These are phyloP conservation scores for Chlorencoelia australis DNA, from an alignment of 2,329 filamentous ascomycete genomes.

Conservation along the genomic window DNA sequence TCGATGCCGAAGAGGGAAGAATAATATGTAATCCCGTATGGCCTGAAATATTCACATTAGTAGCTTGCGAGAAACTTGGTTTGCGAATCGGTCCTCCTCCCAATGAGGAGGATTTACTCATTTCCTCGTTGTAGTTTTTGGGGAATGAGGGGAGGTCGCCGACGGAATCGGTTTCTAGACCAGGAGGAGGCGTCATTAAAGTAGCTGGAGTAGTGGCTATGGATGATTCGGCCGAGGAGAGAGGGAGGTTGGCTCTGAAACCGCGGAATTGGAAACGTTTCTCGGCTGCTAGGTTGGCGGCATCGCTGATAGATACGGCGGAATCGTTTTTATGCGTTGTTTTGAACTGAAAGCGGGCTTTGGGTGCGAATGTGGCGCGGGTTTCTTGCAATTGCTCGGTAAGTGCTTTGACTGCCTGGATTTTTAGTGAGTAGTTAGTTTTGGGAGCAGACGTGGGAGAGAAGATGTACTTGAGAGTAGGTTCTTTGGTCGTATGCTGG, in stretches of 20 bases:
- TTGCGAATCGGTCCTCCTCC: slow-evolving; percentile 38
- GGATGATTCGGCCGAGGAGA: slow-evolving; percentile 31
- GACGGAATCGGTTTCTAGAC: slow-evolving; percentile 28
- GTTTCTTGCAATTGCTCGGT: slow-evolving; percentile 68
- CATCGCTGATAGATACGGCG: slow-evolving; percentile 45
- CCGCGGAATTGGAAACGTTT: slow-evolving; percentile 32
- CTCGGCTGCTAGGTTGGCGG: slow-evolving; percentile 42
- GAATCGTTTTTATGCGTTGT: slow-evolving; percentile 40
- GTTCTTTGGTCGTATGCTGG: slow-evolving; percentile 84
- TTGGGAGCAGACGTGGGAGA: not conserved
- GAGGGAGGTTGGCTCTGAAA: slow-evolving; percentile 24
- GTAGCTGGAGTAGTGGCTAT: slow-evolving; percentile 29
- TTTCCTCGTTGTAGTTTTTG: slow-evolving; percentile 49
- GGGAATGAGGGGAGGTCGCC: slow-evolving; percentile 30
- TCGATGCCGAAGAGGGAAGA: slow-evolving; percentile 59
- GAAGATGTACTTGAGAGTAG: slow-evolving; percentile 58
- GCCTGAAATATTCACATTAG: slow-evolving; percentile 53
- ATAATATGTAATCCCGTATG: slow-evolving; percentile 66
- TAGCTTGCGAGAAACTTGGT: slow-evolving; percentile 52
- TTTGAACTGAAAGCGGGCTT: slow-evolving; percentile 78
- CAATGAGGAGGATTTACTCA: slow-evolving; percentile 31
- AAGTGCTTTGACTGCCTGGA: slow-evolving; percentile 62
- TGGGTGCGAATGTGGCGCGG: slow-evolving; percentile 57
- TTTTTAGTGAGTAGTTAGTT: slow-evolving; percentile 31
- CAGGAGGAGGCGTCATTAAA: slow-evolving; percentile 18